These are phyloP conservation scores for Alternaria brassicae DNA, from an alignment of 2,329 filamentous ascomycete genomes.

Conservation along the genomic window DNA sequence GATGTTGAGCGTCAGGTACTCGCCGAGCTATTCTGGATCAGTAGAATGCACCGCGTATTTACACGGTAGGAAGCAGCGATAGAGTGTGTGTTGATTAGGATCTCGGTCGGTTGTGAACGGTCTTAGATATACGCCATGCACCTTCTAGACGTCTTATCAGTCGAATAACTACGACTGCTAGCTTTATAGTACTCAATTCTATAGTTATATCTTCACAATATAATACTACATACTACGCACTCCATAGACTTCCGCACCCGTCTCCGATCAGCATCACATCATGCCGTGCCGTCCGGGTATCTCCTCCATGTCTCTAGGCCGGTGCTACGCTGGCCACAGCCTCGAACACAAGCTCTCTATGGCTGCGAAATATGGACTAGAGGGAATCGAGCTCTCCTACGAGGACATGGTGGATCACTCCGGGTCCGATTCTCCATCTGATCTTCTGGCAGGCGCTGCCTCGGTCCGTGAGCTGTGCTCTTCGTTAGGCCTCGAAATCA, in stretches of 20 bases:
- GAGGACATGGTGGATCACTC: slow-evolving; percentile 75
- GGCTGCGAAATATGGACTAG: slow-evolving; percentile 69
- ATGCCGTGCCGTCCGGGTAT: slow-evolving; percentile 70
- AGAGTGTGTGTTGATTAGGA: background rate
- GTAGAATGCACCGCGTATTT: background rate
- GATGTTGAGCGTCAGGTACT: background rate
- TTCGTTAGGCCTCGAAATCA: slow-evolving; percentile 62
- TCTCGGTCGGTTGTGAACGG: background rate
- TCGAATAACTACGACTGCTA: background rate
- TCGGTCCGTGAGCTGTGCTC: slow-evolving; percentile 65
- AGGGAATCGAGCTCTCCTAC: slow-evolving; percentile 78
- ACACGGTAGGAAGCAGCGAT: background rate
- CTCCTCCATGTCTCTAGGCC: slow-evolving; percentile 78
- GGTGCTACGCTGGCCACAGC: slow-evolving; percentile 70
- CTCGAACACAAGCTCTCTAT: slow-evolving; percentile 72
- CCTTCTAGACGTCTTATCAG: background rate
- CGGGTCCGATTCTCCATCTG: slow-evolving; percentile 51
- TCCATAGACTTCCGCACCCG: background rate
- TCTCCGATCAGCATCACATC: slow-evolving; percentile 10
- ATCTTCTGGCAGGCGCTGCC: slow-evolving; percentile 65
- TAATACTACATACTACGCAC: background rate
- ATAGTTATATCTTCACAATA: background rate
- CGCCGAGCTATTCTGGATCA: background rate
- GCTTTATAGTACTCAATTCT: background rate
- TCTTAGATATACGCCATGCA: background rate